Evolutionary conservation across 208 protist genomes (phyloP), one percentile per base, ranked within the genome.

Genomic region (Trypanosoma avium): DNA sequence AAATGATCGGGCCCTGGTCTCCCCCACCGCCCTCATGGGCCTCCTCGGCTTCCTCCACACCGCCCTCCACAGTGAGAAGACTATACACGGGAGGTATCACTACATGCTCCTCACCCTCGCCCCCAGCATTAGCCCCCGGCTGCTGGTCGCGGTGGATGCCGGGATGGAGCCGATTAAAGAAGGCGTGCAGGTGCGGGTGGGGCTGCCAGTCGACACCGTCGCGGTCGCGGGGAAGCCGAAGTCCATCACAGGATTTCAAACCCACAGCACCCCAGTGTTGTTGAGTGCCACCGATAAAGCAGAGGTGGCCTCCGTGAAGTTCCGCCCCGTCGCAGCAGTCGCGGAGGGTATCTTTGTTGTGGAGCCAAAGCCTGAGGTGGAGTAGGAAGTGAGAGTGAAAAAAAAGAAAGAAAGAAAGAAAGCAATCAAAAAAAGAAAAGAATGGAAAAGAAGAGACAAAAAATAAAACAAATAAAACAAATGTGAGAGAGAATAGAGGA

Each of bases 201-300:
- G 92, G 42, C 77, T 82, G 30, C 88, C 94, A 0, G 95, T 98
- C 1, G 98, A 99, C 74, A 97, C 93, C 2, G 98, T 99, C 2
- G 98, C 98, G 2, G 86, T 98, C 49, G 97, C 98, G 4, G 98
- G 98, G 38, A 97, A 97, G 70, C 98, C 98, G 5, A 99, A 99
- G 80, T 78, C 95, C 0, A 99, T 99, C 85, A 99, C 99, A 10
- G 98, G 98, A 46, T 99, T 99, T 77, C 98, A 99, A 74, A 99
- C 98, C n/a, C 97, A 99, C 65, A 98, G 77, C 4, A 99, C 99
- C 2, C 99, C 99, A 26, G 97, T 99, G 4, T 82, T 99, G n/a
- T 66, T 99, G 6, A 92, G 79, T 29, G 83, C 85, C 1, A 94
- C 88, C 1, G 97, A 99, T 61, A 90, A 98, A 63, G 98, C 98